Evolutionary conservation across 2,329 filamentous ascomycete species (phyloP).

Genomic region (Grosmannia penicillata): DNA sequence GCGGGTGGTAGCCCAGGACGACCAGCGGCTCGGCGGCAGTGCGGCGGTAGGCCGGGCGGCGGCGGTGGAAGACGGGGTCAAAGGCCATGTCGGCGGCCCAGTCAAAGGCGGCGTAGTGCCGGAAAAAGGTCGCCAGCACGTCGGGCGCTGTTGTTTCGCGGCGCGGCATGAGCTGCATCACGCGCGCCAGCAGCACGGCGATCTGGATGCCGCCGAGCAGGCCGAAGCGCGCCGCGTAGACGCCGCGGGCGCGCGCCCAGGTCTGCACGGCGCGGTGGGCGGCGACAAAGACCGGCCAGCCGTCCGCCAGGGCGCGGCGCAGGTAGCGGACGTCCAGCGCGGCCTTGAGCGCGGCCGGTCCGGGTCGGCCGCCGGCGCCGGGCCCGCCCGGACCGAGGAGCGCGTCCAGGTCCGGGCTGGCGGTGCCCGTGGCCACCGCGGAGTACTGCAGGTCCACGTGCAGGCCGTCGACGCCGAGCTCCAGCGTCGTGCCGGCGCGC

Average conservation of each 20-base stretch:
- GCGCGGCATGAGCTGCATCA: constrained; percentile 36
- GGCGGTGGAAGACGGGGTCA: constrained; percentile 43
- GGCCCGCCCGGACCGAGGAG: constrained; percentile 32
- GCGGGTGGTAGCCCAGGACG: constrained; percentile 46
- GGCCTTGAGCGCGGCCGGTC: constrained; percentile 49
- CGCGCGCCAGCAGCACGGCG: constrained; percentile 41
- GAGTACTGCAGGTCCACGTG: constrained; percentile 55
- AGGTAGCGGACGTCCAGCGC: constrained; percentile 48
- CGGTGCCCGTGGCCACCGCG: constrained; percentile 37
- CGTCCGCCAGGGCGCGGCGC: constrained; percentile 40
- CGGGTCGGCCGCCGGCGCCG: constrained; percentile 37
- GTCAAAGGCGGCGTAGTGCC: constrained; percentile 45
- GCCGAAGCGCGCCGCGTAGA: constrained; percentile 52
- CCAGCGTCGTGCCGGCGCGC: constrained; percentile 47
- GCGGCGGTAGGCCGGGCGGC: constrained; percentile 34
- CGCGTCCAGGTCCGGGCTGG: constrained; percentile 34
- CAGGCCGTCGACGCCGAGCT: constrained; percentile 41
- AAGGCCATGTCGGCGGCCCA: constrained; percentile 40
- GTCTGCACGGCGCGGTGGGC: constrained; percentile 45
- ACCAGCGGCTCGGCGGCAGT: constrained; percentile 45
- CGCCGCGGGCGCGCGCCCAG: constrained; percentile 46
- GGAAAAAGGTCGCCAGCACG: constrained; percentile 45
- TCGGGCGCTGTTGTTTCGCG: constrained; percentile 21
- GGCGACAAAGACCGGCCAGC: constrained; percentile 34
- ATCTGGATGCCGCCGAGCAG: constrained; percentile 53